Conservation (phyloP, 2,329 filamentous ascomycete genomes). For the Penicillium glabrum region DNA sequence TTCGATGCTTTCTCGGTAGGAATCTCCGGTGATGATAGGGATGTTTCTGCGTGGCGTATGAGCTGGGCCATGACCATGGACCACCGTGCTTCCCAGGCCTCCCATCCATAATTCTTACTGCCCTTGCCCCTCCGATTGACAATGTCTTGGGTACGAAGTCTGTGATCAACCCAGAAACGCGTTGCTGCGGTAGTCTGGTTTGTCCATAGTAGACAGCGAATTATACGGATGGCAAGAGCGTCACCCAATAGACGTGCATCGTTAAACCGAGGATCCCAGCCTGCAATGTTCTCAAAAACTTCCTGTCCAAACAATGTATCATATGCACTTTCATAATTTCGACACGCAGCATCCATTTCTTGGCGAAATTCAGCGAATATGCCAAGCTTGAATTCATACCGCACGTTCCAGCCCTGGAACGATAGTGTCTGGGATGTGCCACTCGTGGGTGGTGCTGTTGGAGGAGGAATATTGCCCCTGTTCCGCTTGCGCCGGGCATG, state of each 20-base stretch:
- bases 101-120: slow-evolving; percentile 86
- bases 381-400: slow-evolving; percentile 92
- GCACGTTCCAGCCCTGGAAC: slow-evolving; percentile 82
- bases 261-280: slow-evolving; percentile 87
- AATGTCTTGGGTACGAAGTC: slow-evolving; percentile 70
- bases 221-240: slow-evolving; percentile 72
- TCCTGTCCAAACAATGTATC: slow-evolving; percentile 79
- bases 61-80: slow-evolving; percentile 62
- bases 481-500: slow-evolving; percentile 86
- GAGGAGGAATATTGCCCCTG: slow-evolving; percentile 72
- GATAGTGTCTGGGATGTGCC: slow-evolving; percentile 86
- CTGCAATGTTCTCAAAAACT: slow-evolving; percentile 82
- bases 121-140: slow-evolving; percentile 82
- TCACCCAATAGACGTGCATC: slow-evolving; percentile 89
- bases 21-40: slow-evolving; percentile 40
- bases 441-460: slow-evolving; percentile 77
- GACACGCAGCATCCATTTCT: slow-evolving; percentile 82
- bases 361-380: slow-evolving; percentile 90
- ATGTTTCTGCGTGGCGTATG: slow-evolving; percentile 54
- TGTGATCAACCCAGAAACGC: slow-evolving; percentile 76
- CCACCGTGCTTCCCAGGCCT: slow-evolving; percentile 86
- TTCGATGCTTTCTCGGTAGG: slow-evolving; percentile 23
- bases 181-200: slow-evolving; percentile 77
- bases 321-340: slow-evolving; percentile 85
- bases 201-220: slow-evolving; percentile 80